Percentiles rank a stretch among this genome's conserved stretches.
Conservation (phyloP, 495 filamentous ascomycete species). For the Halenospora varia region DNA sequence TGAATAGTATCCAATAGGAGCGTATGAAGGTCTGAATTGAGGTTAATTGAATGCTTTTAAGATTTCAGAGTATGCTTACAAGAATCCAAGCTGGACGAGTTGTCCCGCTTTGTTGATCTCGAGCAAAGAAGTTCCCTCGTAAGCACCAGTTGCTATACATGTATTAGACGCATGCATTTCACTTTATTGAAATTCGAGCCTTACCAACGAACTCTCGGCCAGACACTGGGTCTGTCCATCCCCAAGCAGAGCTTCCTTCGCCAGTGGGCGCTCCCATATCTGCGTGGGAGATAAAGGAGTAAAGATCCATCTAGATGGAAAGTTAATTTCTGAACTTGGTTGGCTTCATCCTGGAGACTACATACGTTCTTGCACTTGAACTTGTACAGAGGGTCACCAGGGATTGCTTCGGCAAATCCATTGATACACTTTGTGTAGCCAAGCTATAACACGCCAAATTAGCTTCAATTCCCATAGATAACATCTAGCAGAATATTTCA, state of each 20-base stretch:
- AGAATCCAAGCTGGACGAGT: constrained; percentile 40
- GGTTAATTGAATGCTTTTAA: neutral
- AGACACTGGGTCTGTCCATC: constrained; percentile 47
- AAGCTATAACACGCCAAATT: neutral
- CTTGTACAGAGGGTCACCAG: constrained; percentile 38
- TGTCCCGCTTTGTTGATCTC: constrained; percentile 46
- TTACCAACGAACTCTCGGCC: constrained; percentile 55
- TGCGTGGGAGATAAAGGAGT: constrained; percentile 48
- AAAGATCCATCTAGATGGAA: constrained; percentile 37
- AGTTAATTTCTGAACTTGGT: constrained; percentile 1
- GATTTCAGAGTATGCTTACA: constrained; percentile 36
- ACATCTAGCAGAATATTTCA: neutral
- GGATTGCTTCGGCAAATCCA: constrained; percentile 38
- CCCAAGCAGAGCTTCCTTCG: constrained; percentile 27
- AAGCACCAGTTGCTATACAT: constrained; percentile 42
- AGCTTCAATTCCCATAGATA: neutral
- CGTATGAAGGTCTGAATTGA: neutral
- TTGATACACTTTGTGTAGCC: constrained; percentile 36
- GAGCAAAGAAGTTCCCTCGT: constrained; percentile 52
- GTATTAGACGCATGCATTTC: neutral
- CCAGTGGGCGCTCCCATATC: constrained; percentile 41
- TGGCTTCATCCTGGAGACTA: neutral
- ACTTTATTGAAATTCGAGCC: constrained; percentile 31
- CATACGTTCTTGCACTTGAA: constrained; percentile 48
- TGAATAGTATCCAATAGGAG: neutral